A percentile compares a stretch with the other conserved stretches of the same genome.
phyloP scores from a whole-genome alignment of 176 grass and related monocot genomes.

The Microstegium vimineum region DNA sequence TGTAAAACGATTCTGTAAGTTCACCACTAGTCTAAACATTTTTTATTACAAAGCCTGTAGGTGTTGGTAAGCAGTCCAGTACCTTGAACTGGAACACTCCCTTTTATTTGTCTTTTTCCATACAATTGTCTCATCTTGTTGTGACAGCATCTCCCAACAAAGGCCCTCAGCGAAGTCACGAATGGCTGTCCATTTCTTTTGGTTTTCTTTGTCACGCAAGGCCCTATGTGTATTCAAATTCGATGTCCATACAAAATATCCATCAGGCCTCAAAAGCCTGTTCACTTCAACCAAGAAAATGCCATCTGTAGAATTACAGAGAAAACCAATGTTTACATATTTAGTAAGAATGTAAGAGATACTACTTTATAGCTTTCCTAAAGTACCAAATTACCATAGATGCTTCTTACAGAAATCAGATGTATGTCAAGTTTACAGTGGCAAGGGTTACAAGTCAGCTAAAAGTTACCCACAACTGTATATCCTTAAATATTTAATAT shows the following conservation, averaged over 20 bases:
- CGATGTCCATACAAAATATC: conserved; percentile 98
- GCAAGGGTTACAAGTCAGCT: neutral
- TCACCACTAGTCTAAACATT: neutral
- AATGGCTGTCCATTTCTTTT: conserved; percentile 84
- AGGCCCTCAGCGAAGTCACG: conserved; percentile 61
- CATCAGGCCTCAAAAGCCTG: conserved; percentile 90
- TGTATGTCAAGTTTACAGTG: neutral
- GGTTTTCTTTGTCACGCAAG: conserved; percentile 86
- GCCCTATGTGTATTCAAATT: conserved; percentile 85
- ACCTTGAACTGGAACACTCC: conserved; percentile 83
- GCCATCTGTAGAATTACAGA: conserved; percentile 58
- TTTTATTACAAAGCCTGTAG: neutral
- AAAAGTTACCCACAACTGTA: conserved; percentile 7
- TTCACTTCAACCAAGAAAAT: conserved; percentile 96
- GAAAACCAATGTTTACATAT: neutral
- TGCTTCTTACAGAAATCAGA: neutral
- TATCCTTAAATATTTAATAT: conserved; percentile 9
- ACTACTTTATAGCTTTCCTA: neutral
- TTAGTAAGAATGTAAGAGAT: conserved; percentile 8
- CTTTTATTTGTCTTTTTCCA: conserved; percentile 89
- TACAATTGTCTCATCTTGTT: conserved; percentile 98
- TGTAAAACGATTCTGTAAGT: conserved; percentile 33
- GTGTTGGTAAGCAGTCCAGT: conserved; percentile 6
- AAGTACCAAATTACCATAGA: neutral
- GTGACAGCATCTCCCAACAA: conserved; percentile 95